These are phyloP conservation scores for Fusarium sp. DNA, from an alignment of 2,329 filamentous ascomycete species.

Conservation along the genomic window DNA sequence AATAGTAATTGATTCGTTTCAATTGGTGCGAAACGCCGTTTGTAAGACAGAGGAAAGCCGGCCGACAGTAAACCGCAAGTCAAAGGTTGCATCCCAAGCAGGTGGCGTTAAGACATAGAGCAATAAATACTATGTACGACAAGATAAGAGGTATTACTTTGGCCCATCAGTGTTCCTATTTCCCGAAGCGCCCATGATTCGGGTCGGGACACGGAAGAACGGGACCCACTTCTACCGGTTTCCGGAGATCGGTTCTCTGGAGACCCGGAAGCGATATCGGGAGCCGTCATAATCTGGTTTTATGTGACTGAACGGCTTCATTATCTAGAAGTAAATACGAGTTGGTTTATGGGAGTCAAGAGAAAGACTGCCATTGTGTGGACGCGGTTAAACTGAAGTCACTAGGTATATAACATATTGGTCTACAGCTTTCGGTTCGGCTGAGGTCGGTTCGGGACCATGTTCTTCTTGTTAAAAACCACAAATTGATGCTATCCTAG, in stretches of 20 bases:
- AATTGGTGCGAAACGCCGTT: neutral
- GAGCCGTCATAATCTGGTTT: neutral
- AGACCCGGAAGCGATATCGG: neutral
- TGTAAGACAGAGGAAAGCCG: neutral
- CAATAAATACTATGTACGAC: too few relatives aligned
- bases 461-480: neutral
- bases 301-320: neutral
- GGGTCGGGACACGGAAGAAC: neutral
- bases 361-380: too few relatives aligned
- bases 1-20: neutral
- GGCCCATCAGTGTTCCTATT: neutral
- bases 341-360: too few relatives aligned
- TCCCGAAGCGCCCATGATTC: too few relatives aligned
- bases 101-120: accelerated
- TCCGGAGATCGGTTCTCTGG: neutral
- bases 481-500: too few relatives aligned
- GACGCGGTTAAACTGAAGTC: neutral
- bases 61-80: neutral
- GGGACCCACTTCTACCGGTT: neutral
- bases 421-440: neutral
- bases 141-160: neutral
- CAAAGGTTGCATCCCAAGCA: neutral
- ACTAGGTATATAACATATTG: neutral
- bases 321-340: neutral
- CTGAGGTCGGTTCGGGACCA: neutral